Evolutionary conservation across 2,329 filamentous ascomycete genomes (phyloP).

Genomic region (Fusarium sp.): DNA sequence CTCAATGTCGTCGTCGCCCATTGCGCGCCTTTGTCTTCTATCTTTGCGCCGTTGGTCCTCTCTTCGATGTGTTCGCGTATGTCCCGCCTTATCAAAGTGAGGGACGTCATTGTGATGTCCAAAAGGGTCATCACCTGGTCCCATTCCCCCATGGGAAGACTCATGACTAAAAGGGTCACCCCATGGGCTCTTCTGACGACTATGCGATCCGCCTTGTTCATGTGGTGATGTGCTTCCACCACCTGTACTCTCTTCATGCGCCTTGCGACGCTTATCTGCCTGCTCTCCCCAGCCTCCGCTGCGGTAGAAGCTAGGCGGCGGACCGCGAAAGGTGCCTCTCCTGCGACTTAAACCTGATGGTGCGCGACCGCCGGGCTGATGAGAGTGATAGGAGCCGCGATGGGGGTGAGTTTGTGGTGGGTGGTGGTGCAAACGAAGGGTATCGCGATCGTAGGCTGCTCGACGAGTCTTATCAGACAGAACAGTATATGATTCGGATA

Average conservation of each 20-base stretch:
- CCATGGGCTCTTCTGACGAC: slow-evolving; percentile 38
- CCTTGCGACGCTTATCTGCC: slow-evolving; percentile 66
- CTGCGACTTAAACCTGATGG: slow-evolving; percentile 84
- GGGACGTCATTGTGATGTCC: slow-evolving; percentile 66
- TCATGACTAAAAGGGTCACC: slow-evolving; percentile 37
- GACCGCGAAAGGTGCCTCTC: slow-evolving; percentile 81
- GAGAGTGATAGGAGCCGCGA: slow-evolving; percentile 68
- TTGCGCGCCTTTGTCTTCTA: slow-evolving; percentile 54
- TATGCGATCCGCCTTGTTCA: slow-evolving; percentile 22
- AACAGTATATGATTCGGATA: slow-evolving; percentile 85
- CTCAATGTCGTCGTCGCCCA: slow-evolving; percentile 52
- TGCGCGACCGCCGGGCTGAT: slow-evolving; percentile 78
- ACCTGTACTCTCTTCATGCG: slow-evolving; percentile 60
- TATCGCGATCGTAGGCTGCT: slow-evolving; percentile 81
- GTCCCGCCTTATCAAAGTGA: slow-evolving; percentile 82
- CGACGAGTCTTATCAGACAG: slow-evolving; percentile 81
- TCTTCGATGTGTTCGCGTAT: slow-evolving; percentile 78
- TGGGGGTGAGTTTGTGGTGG: slow-evolving; percentile 50
- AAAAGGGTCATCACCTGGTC: slow-evolving; percentile 66
- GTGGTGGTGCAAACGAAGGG: slow-evolving; percentile 58
- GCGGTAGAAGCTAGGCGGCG: slow-evolving; percentile 89
- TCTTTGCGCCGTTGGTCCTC: slow-evolving; percentile 63
- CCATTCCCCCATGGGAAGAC: slow-evolving; percentile 62
- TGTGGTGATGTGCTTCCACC: slow-evolving; percentile 40
- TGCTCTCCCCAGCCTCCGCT: slow-evolving; percentile 82